Percentiles rank a stretch among this genome's conserved stretches.
Conservation (phyloP, 2,329 filamentous ascomycete species). For the Xylaria sp. region DNA sequence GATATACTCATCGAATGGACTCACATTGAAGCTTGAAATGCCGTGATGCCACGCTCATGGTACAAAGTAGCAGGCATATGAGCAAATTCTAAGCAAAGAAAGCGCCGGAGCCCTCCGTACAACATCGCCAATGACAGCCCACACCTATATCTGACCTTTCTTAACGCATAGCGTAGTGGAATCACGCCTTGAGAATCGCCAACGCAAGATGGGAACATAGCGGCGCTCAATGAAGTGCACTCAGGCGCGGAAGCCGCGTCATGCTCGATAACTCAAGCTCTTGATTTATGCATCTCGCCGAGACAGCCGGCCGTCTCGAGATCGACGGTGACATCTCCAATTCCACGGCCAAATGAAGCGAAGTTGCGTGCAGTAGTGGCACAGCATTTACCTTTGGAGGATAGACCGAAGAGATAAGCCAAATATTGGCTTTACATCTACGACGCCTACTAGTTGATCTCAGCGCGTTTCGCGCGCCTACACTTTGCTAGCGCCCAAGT, state of each 20-base stretch:
- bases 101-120: too few relatives aligned
- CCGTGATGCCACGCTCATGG: neutral
- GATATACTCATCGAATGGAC: neutral
- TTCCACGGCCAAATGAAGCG: constrained; percentile 3
- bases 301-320: neutral
- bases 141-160: neutral
- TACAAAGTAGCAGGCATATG: neutral
- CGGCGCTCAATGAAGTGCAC: neutral
- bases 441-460: neutral
- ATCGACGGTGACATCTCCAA: neutral
- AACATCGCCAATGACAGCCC: neutral
- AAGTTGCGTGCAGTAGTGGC: neutral
- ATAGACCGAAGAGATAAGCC: too few relatives aligned
- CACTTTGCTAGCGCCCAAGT: neutral
- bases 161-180: neutral
- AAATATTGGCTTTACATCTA: neutral
- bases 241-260: neutral
- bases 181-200: constrained; percentile 1
- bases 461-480: neutral
- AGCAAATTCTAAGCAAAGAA: neutral
- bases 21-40: neutral
- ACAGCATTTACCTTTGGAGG: too few relatives aligned
- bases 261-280: neutral
- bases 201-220: neutral
- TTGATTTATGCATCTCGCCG: neutral